These are phyloP conservation scores for Xerocomus spinulosus DNA, from an alignment of 768 basidiomycete genomes.

Conservation along the genomic window DNA sequence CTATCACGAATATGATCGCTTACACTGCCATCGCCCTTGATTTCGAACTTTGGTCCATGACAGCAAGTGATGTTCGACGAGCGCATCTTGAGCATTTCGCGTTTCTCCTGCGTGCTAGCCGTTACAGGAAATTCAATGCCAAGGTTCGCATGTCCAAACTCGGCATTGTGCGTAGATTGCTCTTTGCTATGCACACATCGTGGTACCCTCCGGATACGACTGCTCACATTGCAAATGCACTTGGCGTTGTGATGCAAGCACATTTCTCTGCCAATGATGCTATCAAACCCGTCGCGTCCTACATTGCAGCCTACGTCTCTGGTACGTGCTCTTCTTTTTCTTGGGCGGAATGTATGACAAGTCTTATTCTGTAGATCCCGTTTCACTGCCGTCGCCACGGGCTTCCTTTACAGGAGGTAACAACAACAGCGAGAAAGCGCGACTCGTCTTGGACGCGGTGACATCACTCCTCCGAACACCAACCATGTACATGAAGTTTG, in stretches of 20 bases:
- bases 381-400: constrained; percentile 8
- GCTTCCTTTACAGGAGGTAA: constrained; percentile 7
- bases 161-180: constrained; percentile 63
- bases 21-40: constrained; percentile 84
- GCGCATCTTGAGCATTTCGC: constrained; percentile 79
- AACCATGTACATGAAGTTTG: constrained; percentile 63
- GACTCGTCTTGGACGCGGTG: constrained; percentile 61
- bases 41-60: constrained; percentile 83
- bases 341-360: not conserved
- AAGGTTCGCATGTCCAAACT: constrained; percentile 70
- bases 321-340: constrained; percentile 36
- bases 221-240: constrained; percentile 50
- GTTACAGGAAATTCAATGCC: constrained; percentile 73
- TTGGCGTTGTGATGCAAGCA: constrained; percentile 57
- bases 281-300: constrained; percentile 84
- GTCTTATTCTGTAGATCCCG: constrained; percentile 1
- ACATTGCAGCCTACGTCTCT: constrained; percentile 74
- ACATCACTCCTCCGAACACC: constrained; percentile 57
- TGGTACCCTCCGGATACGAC: constrained; percentile 59
- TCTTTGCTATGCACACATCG: constrained; percentile 79
- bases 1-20: constrained; percentile 75
- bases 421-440: constrained; percentile 52
- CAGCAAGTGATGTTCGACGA: constrained; percentile 66
- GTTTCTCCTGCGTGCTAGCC: constrained; percentile 66
- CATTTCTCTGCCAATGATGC: constrained; percentile 68